Percentiles rank a stretch among this genome's conserved stretches.
These are phyloP conservation scores for Magnolia officinalis DNA, from an alignment of 164 flowering plant genomes.

Conservation along the genomic window DNA sequence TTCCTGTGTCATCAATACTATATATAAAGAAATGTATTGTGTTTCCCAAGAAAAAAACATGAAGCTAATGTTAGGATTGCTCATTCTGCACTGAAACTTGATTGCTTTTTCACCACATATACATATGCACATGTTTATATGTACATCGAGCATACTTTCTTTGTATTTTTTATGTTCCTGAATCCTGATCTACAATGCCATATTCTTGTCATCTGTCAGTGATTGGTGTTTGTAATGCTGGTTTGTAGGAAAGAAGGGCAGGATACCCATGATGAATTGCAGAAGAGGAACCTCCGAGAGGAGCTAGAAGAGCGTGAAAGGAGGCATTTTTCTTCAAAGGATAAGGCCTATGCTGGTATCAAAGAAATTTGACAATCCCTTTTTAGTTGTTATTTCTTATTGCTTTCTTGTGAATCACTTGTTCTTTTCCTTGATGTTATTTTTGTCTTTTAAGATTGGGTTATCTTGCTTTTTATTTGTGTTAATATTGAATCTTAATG, in stretches of 20 bases:
- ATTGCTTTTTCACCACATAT: background rate
- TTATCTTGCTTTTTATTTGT: background rate
- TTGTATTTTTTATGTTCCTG: background rate
- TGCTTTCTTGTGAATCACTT: background rate
- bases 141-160: background rate
- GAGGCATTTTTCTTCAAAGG: slow-evolving; percentile 86
- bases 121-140: background rate
- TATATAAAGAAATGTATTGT: no score
- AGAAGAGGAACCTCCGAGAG: slow-evolving; percentile 77
- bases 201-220: background rate
- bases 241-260: slow-evolving; percentile 82
- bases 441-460: background rate
- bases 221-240: background rate
- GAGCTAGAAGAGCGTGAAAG: slow-evolving; percentile 90
- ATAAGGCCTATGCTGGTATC: slow-evolving; percentile 41
- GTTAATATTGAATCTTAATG: slow-evolving; percentile 3
- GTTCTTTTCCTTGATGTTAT: background rate
- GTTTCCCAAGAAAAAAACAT: no score
- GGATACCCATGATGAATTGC: slow-evolving; percentile 86
- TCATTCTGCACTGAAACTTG: no score
- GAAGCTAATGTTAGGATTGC: no score
- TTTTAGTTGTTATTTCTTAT: background rate
- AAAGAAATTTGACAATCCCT: background rate
- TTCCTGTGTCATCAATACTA: no score
- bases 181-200: background rate